Percentiles rank a stretch among this genome's conserved stretches.
Conservation (phyloP, 805 yeast species). For the Kazachstania viticola region DNA sequence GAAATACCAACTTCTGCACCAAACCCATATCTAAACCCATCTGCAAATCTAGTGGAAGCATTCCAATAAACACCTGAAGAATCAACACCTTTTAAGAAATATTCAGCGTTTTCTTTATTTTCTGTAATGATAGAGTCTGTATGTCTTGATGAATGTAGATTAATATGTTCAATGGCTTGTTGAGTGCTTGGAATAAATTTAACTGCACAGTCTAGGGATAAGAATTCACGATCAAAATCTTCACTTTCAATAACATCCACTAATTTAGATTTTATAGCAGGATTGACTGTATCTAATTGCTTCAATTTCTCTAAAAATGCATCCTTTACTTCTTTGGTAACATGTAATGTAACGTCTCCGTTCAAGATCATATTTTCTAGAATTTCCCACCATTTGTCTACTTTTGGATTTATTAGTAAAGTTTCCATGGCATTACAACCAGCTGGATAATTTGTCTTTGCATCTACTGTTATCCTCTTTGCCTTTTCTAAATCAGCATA, state of each 20-base stretch:
- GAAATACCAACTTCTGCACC: constrained; percentile 98
- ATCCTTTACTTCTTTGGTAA: constrained; percentile 38
- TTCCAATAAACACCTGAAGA: constrained; percentile 98
- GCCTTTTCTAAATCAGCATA: constrained; percentile 75
- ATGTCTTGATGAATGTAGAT: constrained; percentile 87
- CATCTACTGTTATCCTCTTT: constrained; percentile 60
- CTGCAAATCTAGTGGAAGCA: constrained; percentile 94
- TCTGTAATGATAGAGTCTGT: constrained; percentile 88
- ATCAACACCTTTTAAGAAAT: constrained; percentile 75
- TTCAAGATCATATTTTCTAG: constrained; percentile 40
- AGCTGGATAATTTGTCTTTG: constrained; percentile 94
- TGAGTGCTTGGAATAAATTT: constrained; percentile 44
- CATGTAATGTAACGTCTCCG: constrained; percentile 60
- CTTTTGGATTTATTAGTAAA: constrained; percentile 40
- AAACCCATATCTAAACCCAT: constrained; percentile 96
- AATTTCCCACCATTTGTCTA: constrained; percentile 29
- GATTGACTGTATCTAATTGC: constrained; percentile 7
- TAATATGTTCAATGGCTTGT: constrained; percentile 79
- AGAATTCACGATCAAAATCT: constrained; percentile 75
- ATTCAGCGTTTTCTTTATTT: constrained; percentile 55
- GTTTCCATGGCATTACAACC: constrained; percentile 98
- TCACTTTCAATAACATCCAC: constrained; percentile 34
- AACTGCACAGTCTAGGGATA: constrained; percentile 75
- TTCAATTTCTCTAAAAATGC: constrained; percentile 17
- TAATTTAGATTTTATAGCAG: constrained; percentile 19